A percentile compares a stretch with the other conserved stretches of the same genome.
These are phyloP conservation scores for Colletotrichum magnum DNA, from an alignment of 2,329 filamentous ascomycete species.

Conservation along the genomic window DNA sequence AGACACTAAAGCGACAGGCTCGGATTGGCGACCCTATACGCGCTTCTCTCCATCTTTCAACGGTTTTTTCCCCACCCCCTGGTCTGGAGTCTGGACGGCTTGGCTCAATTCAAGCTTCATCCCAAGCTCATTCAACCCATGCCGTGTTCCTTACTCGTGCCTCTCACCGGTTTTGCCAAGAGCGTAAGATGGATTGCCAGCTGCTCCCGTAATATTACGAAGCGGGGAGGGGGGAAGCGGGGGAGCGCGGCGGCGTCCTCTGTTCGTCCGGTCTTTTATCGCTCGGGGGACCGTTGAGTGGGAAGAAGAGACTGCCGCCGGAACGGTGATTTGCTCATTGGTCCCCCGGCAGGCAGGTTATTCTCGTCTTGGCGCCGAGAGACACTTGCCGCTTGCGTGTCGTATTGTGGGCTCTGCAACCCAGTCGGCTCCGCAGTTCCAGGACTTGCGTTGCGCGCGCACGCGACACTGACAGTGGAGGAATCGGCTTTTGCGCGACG, in stretches of 20 bases:
- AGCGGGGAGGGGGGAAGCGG: too few species aligned
- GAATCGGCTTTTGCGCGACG: slow-evolving; percentile 13
- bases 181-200: not conserved
- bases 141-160: slow-evolving; percentile 24
- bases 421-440: not conserved
- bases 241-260: too few species aligned
- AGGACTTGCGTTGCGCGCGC: not conserved
- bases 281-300: too few species aligned
- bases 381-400: slow-evolving; percentile 15
- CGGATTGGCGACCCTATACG: slow-evolving; percentile 17
- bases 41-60: slow-evolving; percentile 10
- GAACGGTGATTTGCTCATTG: too few species aligned
- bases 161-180: slow-evolving; percentile 22
- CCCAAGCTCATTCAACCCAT: too few species aligned
- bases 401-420: slow-evolving; percentile 8
- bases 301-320: too few species aligned
- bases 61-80: not conserved
- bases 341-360: too few species aligned
- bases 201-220: too few species aligned
- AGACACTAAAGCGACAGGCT: too few species aligned
- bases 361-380: slow-evolving; percentile 23
- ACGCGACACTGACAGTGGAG: not conserved
- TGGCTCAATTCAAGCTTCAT: slow-evolving; percentile 33
- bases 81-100: not conserved
- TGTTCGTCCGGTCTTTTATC: too few species aligned